Evolutionary conservation across 192 early-diverging fungal species (phyloP), one percentile per base, ranked within the genome.

Genomic region (Umbelopsis ramanniana): DNA sequence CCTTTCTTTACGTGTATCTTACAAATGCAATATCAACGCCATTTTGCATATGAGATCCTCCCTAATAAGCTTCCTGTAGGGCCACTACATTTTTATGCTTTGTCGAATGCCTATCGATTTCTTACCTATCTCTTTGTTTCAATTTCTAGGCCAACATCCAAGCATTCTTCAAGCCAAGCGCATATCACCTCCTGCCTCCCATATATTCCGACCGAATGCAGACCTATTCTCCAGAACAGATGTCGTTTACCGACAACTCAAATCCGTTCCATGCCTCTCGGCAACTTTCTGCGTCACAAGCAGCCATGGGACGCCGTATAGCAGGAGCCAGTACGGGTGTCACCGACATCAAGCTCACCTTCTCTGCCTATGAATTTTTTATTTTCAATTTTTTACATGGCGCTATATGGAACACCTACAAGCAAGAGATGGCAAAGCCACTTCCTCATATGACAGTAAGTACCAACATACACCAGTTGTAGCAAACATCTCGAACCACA

Each of bases 1-100:
- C 15, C 57, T 37, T 63, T 63, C 57, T 63, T 63, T 17, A 63
- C 14, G 15, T 63, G 26, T 37, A 63, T 63, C 11, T 19, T 29
- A 37, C 23, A 38, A 63, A 63, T 63, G 57, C 57, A 63, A 63
- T 63, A 63, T n/a, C 57, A 63, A 26, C 26, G 57, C 26, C 57
- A 63, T 12, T 63, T 63, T 14, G 26, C 57, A 17, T 63, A 63
- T 19, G 57, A 63, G 26, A 63, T 63, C 26, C 33, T 63, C 7
- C 57, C 57, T 17, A 63, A 63, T 17, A 63, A 63, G 33, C 57
- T 63, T 35, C 57, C 29, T 11, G 57, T 63, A 63, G 4, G 17
- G 8, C 8, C 15, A 37, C 11, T 26, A 26, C 0, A 54, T 5
- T 19, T 33, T 37, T 63, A 29, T 38, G 35, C n/a, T 15, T 33